Evolutionary conservation across 208 protist species (phyloP), one percentile per base, ranked within the genome.

Genomic region (Wallacemonas collosoma): DNA sequence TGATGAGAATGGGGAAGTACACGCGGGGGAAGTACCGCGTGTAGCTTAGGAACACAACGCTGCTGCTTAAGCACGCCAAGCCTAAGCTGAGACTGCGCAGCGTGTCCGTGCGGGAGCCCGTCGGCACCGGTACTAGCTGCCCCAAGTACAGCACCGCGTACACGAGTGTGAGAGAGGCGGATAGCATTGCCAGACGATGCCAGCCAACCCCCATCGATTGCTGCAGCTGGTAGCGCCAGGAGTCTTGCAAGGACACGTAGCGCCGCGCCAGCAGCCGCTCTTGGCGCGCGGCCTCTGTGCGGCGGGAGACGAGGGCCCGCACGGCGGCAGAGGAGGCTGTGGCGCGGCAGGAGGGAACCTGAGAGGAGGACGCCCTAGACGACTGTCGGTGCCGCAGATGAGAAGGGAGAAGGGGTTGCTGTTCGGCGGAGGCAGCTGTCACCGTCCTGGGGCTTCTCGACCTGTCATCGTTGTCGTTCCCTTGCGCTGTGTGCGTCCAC

Each of bases 1-100:
- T 86, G 45, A 80, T 76, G 43, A 80, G 73, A 15, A 87, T 73
- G 12, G 77, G 76, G 51, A 87, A 86, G 73, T 84, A 87, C 54
- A 84, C 43, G 2, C 72, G 62, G 0, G 85, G 85, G 54, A 86
- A 90, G 75, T 84, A 90, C 36, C 82, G 82, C 39, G 80, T 53
- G 71, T 90, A 85, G 56, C 78, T 82, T 11, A 86, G 68, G 69
- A 90, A 54, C 67, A 77, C 67, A 55, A 87, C 53, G 48, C 62
- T 80, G 40, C 80, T 72, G 69, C 76, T 63, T 2, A 90, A 74
- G 36, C 72, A 75, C 9, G 80, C 66, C 1, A 85, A 43, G 1
- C 85, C 82, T 15, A 85, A 74, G 2, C 80, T n/a, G 5, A 87
- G 77, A 51, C 68, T 78, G 38, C 79, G 72, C 69, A 73, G 64